Evolutionary conservation across 192 early-diverging fungal species (phyloP), one percentile per base, ranked within the genome.

Genomic region (Backusella sp.): DNA sequence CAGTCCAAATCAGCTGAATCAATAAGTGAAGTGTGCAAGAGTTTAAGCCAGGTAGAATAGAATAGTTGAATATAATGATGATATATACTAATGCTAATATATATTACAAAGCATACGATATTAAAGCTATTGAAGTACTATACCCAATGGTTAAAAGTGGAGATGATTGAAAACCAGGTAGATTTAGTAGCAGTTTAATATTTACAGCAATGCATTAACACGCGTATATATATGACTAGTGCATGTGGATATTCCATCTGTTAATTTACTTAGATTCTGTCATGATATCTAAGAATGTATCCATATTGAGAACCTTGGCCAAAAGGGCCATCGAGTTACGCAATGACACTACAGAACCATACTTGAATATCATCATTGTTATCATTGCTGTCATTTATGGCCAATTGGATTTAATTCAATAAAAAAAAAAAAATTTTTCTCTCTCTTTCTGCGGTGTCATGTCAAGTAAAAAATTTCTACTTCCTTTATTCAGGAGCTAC

Each of bases 341-440:
- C 73, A 78, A 77, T 34, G 44, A 56, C 67, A 35, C 77, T 72
- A 53, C 49, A 17, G 68, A 81, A 44, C 80, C 74, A 26, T 75
- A 73, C 6, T 70, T 84, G 19, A 86, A 86, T 35, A 83, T 84
- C 65, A 78, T 86, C 52, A 86, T 86, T 53, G 83, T 83, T 3
- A 83, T 86, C 23, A 77, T 86, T 46, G 76, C 81, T 9, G 73
- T 49, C 6, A 74, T 70, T 23, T 86, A 83, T 74, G 83, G 85
- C 23, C 85, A 86, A 46, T 53, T 66, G 21, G 79, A 81, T 37
- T 52, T 81, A 12, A 49, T 76, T 4, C 77, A 76, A 70, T 30
- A 70, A 70, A 44, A 59, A 59, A 59, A 26, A 59, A 59, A 56
- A 28, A 26, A 6, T 59, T 56, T 7, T 56, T n/a, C 21, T 21